Percentiles rank a stretch among this genome's conserved stretches.
phyloP scores from a whole-genome alignment of 2,329 filamentous ascomycete genomes.

The Xylariaceae sp. region DNA sequence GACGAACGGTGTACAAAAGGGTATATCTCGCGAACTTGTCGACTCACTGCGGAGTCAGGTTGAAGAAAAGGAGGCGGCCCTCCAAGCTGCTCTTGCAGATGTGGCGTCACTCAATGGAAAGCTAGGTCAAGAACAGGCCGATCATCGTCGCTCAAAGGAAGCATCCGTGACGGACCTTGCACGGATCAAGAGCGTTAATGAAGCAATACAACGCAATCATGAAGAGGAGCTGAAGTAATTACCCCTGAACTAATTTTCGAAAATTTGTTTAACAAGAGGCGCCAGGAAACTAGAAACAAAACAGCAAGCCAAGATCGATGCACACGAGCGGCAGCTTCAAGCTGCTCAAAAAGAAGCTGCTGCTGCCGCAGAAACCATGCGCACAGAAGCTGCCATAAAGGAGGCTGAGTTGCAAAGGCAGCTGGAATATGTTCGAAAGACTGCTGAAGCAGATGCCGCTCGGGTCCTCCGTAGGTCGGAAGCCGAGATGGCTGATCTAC shows the following conservation, averaged over 20 bases:
- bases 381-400: constrained; percentile 32
- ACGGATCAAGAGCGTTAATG: constrained; percentile 63
- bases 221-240: constrained; percentile 60
- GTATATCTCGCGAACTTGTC: constrained; percentile 89
- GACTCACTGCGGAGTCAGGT: constrained; percentile 78
- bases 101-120: constrained; percentile 49
- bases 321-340: constrained; percentile 32
- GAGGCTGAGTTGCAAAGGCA: constrained; percentile 39
- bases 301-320: constrained; percentile 45
- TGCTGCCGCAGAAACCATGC: constrained; percentile 23
- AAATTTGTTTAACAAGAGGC: constrained; percentile 11
- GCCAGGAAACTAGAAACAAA: constrained; percentile 42
- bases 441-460: constrained; percentile 29
- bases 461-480: constrained; percentile 31
- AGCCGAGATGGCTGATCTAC: constrained; percentile 32
- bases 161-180: constrained; percentile 51
- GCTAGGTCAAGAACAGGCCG: constrained; percentile 69
- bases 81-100: constrained; percentile 48
- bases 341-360: constrained; percentile 25
- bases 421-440: constrained; percentile 46
- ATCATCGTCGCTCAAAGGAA: constrained; percentile 66
- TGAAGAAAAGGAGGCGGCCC: constrained; percentile 62
- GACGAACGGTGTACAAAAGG: constrained; percentile 77
- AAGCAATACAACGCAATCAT: constrained; percentile 68
- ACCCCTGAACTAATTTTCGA: neutral